Evolutionary conservation across 305 asterid genomes (phyloP), one percentile per base, ranked within the genome.

Genomic region (Fraxinus baroniana): DNA sequence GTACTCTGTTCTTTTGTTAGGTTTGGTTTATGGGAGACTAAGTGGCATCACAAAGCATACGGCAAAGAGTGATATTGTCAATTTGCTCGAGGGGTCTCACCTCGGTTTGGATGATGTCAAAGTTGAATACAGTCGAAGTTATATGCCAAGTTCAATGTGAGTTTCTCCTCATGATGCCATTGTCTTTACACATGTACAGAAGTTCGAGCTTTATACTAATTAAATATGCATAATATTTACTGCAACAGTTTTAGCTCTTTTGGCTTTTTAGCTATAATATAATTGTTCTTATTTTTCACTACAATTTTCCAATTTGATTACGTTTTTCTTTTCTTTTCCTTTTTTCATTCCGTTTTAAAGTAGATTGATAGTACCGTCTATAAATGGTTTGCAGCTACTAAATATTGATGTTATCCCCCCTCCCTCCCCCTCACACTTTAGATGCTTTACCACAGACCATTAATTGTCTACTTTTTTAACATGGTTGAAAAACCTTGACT

Each of bases 81-180:
- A 80, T 89, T 39, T 91, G 84, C 85, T 95, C 55, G 91, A 91
- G 10, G 91, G 81, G 49, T 80, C 85, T 84, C 72, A 80, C 57
- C 84, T 94, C 90, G 88, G 85, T 15, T 79, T 79, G 1, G 92
- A 89, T 62, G 95, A 91, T 79, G 81, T 95, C 85, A 94, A 87
- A 89, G 93, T 91, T 83, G 93, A 91, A 72, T 95, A 95, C 85
- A 82, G 39, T 86, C 82, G 82, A 79, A 15, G 13, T 77, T 92
- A 79, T 86, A 0, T 28, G 52, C 93, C 97, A 39, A 0, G 46
- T 49, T 77, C 95, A 77, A 88, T 84, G 99, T 95, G 93, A 85
- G 88, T 74, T 81, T 87, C 83, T 83, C 79, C 74, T 64, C 36
- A 0, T 44, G 80, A 57, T 81, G 22, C 46, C 62, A 76, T 30